Conservation (phyloP, 1,284 basidiomycete genomes). For the Malassezia sympodialis region DNA sequence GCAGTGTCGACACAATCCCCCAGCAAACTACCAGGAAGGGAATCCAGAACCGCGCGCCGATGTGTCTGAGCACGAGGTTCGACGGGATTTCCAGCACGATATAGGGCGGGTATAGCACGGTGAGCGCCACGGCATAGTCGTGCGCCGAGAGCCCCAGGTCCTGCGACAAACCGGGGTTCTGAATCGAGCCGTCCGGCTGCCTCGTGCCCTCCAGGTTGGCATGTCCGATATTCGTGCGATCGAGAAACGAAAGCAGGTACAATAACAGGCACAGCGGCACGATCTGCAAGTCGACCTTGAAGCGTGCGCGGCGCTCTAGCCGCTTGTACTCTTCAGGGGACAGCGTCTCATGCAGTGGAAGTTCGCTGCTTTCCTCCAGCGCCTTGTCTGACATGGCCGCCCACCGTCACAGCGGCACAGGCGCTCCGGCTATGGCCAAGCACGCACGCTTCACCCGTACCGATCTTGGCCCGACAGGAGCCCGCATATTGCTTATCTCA, state of each 20-base stretch:
- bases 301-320: slow-evolving; percentile 16
- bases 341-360: neutral
- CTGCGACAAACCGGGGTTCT: neutral
- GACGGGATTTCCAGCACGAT: slow-evolving; percentile 38
- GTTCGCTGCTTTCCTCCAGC: neutral
- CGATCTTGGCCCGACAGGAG: neutral
- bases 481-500: neutral
- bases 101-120: slow-evolving; percentile 43
- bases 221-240: slow-evolving; percentile 36
- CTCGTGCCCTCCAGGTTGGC: slow-evolving; percentile 5
- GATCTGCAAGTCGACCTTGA: slow-evolving; percentile 38
- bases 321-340: slow-evolving; percentile 17
- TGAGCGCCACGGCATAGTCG: slow-evolving; percentile 14
- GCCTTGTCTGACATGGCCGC: neutral
- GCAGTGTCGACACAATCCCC: slow-evolving; percentile 31
- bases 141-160: neutral
- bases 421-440: no score
- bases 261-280: slow-evolving; percentile 30
- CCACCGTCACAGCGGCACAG: neutral
- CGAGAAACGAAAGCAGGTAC: slow-evolving; percentile 29
- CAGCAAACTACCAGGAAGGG: slow-evolving; percentile 32
- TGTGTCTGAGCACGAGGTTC: slow-evolving; percentile 32
- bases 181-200: neutral
- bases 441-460: no score
- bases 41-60: slow-evolving; percentile 34